Evolutionary conservation across 2,329 filamentous ascomycete species (phyloP), one percentile per base, ranked within the genome.

Genomic region (Hirsutella thompsonii): DNA sequence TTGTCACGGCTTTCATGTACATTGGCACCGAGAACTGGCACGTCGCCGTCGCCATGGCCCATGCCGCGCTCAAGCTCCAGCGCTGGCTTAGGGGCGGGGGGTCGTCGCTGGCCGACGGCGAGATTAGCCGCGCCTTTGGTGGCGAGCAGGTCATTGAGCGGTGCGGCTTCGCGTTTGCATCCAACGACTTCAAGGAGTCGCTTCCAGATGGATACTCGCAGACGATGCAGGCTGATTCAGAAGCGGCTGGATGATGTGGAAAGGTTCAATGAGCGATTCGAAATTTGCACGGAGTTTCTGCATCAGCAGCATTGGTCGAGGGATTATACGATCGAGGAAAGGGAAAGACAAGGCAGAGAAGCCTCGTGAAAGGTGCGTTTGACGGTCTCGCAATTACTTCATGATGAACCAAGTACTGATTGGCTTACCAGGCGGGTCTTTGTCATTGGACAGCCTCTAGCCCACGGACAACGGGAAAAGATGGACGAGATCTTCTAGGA

Each of bases 1-100:
- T 69, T 21, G 61, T 64, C 13, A 55, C 61, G 8, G 63, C 60
- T 4, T 55, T 67, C 33, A 60, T 69, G 45, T 66, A 68, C 40
- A 61, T 69, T 41, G 63, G 60, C 0, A 55, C 70, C 26, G 68
- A 71, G 37, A 66, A 68, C 45, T 73, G 69, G 69, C 63, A 67
- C 37, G 55, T 70, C 10, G 58, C 58, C 1, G 54, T 56, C 3
- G 57, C 58, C 5, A 55, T 63, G 4, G 61, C 63, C 20, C 52
- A 52, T 13, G 58, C 56, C 1, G 58, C 54, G 3, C 47, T 69
- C 44, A 56, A 51, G 20, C 45, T 72, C 39, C 63, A 69, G 47
- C 48, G 54, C 9, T 72, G 68, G 67, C 51, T 72, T 9, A 52
- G 53, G 14, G 52, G 51, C 23, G 55, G 53, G 2, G 18, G 37